Evolutionary conservation across 306 rosid species (phyloP).

Genomic region (Vachellia pachyceras): DNA sequence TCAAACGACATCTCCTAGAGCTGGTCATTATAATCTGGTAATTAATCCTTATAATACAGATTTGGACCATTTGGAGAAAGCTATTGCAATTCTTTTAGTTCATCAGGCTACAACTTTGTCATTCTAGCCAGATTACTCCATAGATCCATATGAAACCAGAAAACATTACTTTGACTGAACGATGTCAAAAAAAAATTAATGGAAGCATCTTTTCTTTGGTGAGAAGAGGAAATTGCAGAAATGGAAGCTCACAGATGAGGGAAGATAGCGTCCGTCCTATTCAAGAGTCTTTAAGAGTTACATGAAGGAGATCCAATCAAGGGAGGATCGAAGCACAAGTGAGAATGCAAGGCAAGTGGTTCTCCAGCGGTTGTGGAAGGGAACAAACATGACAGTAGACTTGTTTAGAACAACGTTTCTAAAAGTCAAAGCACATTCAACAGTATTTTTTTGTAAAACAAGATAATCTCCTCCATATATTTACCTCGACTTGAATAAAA

Average conservation of each 20-base stretch:
- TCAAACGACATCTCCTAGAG: not conserved
- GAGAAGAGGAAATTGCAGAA: slow-evolving; percentile 71
- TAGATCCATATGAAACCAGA: not conserved
- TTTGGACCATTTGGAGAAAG: not conserved
- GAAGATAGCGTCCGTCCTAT: slow-evolving; percentile 49
- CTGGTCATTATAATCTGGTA: not conserved
- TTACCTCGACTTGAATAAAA: too few species aligned
- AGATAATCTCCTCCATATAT: too few species aligned
- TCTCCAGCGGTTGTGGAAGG: too few species aligned
- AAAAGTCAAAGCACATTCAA: too few species aligned
- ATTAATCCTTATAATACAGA: not conserved
- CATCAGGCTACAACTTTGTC: not conserved
- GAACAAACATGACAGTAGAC: too few species aligned
- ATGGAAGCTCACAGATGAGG: slow-evolving; percentile 62
- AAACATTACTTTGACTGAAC: not conserved
- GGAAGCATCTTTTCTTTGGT: slow-evolving; percentile 37
- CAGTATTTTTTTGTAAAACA: too few species aligned
- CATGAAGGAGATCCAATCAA: slow-evolving; percentile 46
- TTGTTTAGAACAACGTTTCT: too few species aligned
- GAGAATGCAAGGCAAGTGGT: slow-evolving; percentile 29
- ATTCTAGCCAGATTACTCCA: not conserved
- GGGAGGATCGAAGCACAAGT: slow-evolving; percentile 44
- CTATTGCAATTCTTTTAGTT: not conserved
- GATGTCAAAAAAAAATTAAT: not conserved
- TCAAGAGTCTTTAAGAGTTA: slow-evolving; percentile 57